Evolutionary conservation across 495 filamentous ascomycete species (phyloP), one percentile per base, ranked within the genome.

Genomic region (Xylaria nigripes): DNA sequence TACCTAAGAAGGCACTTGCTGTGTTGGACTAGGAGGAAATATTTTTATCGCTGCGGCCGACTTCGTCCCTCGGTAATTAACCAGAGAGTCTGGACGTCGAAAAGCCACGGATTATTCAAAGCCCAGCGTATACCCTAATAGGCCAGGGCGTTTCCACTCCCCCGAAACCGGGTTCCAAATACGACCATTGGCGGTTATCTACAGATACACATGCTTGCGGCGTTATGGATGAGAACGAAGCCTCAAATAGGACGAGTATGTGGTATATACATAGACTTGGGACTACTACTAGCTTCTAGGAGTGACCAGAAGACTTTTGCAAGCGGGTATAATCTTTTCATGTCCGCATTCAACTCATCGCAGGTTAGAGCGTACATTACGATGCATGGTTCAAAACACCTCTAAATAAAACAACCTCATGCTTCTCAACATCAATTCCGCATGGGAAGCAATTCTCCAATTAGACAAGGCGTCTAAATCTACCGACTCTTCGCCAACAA

Each of bases 61-160:
- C 30, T 12, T 29, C 19, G 22, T 30, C 43, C 16, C 22, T 38
- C n/a, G 45, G 10, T 12, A 1, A 18, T 16, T 30, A 19, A 24
- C 13, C 40, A 32, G 32, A 48, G 3, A 22, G 5, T 27, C 10
- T 40, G 19, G 32, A 54, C 12, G 24, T 30, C 12, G 10, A 23
- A 54, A 44, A 13, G n/a, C n/a, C 51, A 54, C 25, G 22, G 3
- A 23, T 22, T 32, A 16, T 40, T 40, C n/a, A 40, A 18, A 40
- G 36, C 36, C n/a, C 36, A 16, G 36, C 12, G 36, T 40, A 40
- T 66, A 64, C 61, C 61, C 62, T 47, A 48, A 62, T 66, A 66
- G 55, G 62, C 36, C 50, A 43, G 27, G 42, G 50, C 40, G 49
- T 57, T 55, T 22, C n/a, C 12, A 32, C 16, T 54, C 22, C 27